A percentile compares a stretch with the other conserved stretches of the same genome.
phyloP scores from a whole-genome alignment of 192 early-diverging fungal species.

The Bifiguratus adelaidae region DNA sequence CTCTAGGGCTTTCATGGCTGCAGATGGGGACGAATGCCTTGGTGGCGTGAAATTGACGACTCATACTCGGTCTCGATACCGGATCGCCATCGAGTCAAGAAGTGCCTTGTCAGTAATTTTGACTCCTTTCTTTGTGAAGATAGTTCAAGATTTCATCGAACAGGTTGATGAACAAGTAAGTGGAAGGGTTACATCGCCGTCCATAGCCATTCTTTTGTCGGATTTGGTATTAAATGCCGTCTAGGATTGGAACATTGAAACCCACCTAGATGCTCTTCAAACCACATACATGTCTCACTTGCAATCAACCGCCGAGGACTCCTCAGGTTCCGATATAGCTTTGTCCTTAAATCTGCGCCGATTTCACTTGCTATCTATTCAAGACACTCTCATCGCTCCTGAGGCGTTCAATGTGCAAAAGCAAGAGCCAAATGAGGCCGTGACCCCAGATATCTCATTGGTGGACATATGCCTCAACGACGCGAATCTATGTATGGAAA shows the following conservation, averaged over 20 bases:
- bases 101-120: slow-evolving; percentile 44
- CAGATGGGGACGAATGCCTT: too few relatives aligned
- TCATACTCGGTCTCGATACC: too few relatives aligned
- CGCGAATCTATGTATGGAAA: too few relatives aligned
- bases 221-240: too few relatives aligned
- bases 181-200: background rate
- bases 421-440: too few relatives aligned
- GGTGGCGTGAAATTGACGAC: slow-evolving; percentile 32
- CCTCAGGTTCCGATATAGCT: slow-evolving; percentile 33
- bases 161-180: slow-evolving; percentile 39
- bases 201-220: slow-evolving; percentile 5
- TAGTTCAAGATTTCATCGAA: slow-evolving; percentile 52
- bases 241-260: slow-evolving; percentile 54
- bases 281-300: slow-evolving; percentile 48
- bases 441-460: too few relatives aligned
- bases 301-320: too few relatives aligned
- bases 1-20: too few relatives aligned
- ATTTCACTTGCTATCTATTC: slow-evolving; percentile 53
- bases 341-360: slow-evolving; percentile 42
- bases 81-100: slow-evolving; percentile 37
- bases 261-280: slow-evolving; percentile 55
- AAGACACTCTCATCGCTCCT: slow-evolving; percentile 61
- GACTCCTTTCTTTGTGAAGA: slow-evolving; percentile 58
- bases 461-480: too few relatives aligned
- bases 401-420: slow-evolving; percentile 34